phyloP scores from a whole-genome alignment of 257 asterid species.

The Gynochthodes officinalis region DNA sequence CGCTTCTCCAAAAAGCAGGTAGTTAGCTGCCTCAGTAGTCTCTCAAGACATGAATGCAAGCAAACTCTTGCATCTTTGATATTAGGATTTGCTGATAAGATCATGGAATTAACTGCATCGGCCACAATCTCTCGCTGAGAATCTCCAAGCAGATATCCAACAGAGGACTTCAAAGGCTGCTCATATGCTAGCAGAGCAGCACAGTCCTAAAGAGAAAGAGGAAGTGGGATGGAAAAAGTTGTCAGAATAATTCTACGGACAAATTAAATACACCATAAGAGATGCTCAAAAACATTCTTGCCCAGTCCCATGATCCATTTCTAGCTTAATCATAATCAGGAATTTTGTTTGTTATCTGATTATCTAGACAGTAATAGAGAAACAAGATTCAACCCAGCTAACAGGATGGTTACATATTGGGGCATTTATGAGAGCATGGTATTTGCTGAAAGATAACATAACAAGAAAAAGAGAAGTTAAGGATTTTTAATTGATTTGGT shows the following conservation, averaged over 20 bases:
- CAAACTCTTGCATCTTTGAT: slow-evolving; percentile 43
- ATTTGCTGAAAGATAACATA: not conserved
- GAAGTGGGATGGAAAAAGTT: not conserved
- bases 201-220: slow-evolving; percentile 58
- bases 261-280: not conserved
- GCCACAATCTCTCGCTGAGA: slow-evolving; percentile 88
- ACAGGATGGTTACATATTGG: not conserved
- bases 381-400: not conserved
- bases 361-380: not conserved
- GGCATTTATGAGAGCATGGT: not conserved
- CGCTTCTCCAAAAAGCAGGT: slow-evolving; percentile 79
- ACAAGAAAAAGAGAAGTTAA: not conserved
- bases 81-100: slow-evolving; percentile 61
- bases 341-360: not conserved
- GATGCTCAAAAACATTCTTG: not conserved
- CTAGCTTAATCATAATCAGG: not conserved
- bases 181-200: slow-evolving; percentile 88
- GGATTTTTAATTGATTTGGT: not conserved
- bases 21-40: slow-evolving; percentile 67
- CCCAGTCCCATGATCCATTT: not conserved
- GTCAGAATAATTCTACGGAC: not conserved
- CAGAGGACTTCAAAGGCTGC: slow-evolving; percentile 61
- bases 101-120: slow-evolving; percentile 76
- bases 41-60: slow-evolving; percentile 76
- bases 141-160: slow-evolving; percentile 79